These are phyloP conservation scores for Fusarium sp. DNA, from an alignment of 2,329 filamentous ascomycete species.

Conservation along the genomic window DNA sequence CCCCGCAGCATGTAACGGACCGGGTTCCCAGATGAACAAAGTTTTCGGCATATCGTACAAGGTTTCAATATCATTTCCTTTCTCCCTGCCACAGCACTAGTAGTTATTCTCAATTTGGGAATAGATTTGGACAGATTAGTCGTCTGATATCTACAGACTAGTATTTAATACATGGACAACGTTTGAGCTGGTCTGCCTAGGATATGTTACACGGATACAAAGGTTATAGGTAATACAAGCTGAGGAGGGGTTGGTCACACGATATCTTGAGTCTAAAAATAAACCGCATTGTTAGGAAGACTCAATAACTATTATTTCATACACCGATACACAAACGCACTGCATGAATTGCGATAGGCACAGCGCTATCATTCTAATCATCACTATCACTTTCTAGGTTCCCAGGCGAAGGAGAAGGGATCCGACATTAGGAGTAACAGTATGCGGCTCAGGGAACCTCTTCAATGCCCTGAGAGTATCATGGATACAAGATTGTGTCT, in stretches of 20 bases:
- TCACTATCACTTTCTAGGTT: too few species aligned
- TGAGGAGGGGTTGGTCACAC: too few species aligned
- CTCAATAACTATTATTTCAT: not conserved
- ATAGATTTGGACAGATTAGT: fast-evolving
- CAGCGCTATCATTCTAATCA: fast-evolving
- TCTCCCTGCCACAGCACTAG: not conserved
- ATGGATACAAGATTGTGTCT: too few species aligned
- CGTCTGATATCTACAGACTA: fast-evolving
- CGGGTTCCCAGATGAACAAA: not conserved
- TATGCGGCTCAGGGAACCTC: too few species aligned
- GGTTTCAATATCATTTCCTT: not conserved
- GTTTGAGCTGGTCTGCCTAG: too few species aligned
- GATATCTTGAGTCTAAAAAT: fast-evolving
- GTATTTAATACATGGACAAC: fast-evolving
- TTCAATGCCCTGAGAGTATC: too few species aligned
- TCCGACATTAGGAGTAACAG: too few species aligned
- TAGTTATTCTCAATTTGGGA: fast-evolving
- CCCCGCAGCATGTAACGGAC: not conserved
- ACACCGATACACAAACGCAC: fast-evolving
- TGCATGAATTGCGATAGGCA: fast-evolving
- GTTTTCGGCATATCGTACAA: not conserved
- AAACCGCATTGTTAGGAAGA: not conserved
- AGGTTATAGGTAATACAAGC: fast-evolving
- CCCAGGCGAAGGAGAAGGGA: too few species aligned
- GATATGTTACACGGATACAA: not conserved